Conservation (phyloP, 2,329 filamentous ascomycete genomes). For the Didymosphaeria variabile region DNA sequence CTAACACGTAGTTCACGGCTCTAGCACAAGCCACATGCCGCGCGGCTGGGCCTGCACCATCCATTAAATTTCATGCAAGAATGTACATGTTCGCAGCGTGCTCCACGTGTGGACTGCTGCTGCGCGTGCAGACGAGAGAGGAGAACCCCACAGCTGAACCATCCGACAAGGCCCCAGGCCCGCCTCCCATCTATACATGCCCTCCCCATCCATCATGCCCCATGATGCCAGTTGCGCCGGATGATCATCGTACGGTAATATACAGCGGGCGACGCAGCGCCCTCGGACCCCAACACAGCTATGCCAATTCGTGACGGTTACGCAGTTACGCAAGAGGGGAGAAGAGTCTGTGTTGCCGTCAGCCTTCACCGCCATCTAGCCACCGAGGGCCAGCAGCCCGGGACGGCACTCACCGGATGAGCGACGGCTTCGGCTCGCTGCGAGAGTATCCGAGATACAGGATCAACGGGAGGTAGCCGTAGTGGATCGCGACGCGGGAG, state of each 20-base stretch:
- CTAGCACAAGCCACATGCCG: conserved; percentile 23
- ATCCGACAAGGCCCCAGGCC: neutral
- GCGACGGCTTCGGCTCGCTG: conserved; percentile 87
- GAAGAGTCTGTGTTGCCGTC: conserved; percentile 43
- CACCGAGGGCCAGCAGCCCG: neutral
- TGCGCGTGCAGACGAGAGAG: conserved; percentile 26
- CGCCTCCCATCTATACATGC: conserved; percentile 12
- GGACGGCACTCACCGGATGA: conserved; percentile 68
- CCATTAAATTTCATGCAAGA: conserved; percentile 21
- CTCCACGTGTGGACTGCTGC: conserved; percentile 21
- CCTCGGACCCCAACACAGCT: conserved; percentile 21
- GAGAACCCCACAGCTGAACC: conserved; percentile 20
- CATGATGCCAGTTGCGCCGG: conserved; percentile 37
- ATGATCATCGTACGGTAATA: conserved; percentile 34
- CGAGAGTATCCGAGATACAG: conserved; percentile 97
- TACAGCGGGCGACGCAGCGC: conserved; percentile 36
- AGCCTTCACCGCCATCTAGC: conserved; percentile 25
- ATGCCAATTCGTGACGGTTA: conserved; percentile 26
- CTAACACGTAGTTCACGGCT: conserved; percentile 3
- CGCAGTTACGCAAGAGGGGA: conserved; percentile 50
- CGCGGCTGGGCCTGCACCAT: conserved; percentile 21
- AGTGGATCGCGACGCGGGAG: conserved; percentile 92
- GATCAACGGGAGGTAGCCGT: conserved; percentile 96
- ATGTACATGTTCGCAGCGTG: conserved; percentile 31
- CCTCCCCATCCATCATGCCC: conserved; percentile 21